phyloP scores from a whole-genome alignment of 2,329 filamentous ascomycete species.

The Phyllosticta citrichinensis region DNA sequence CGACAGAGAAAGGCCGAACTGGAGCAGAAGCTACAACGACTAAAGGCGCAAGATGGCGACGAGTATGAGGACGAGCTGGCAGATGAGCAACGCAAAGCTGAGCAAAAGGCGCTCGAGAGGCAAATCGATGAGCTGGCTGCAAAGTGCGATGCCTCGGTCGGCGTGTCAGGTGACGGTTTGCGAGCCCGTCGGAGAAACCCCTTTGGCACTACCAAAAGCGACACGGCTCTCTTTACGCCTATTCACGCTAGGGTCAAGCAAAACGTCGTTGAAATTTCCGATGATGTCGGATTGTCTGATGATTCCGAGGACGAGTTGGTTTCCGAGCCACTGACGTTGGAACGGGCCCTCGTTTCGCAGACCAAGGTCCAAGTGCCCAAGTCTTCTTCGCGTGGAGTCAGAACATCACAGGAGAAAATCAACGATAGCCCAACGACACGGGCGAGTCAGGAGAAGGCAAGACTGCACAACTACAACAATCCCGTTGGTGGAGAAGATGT shows the following conservation, averaged over 20 bases:
- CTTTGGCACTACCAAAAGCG: slow-evolving; percentile 10
- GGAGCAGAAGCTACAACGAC: slow-evolving; percentile 3
- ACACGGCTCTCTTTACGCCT: slow-evolving; percentile 21
- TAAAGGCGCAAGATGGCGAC: slow-evolving; percentile 10
- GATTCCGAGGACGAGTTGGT: slow-evolving; percentile 23
- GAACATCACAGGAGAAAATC: background rate
- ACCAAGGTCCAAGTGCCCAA: slow-evolving; percentile 25
- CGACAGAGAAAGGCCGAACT: slow-evolving; percentile 13
- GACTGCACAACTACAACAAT: background rate
- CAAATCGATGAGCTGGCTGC: background rate
- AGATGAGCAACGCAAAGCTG: slow-evolving; percentile 13
- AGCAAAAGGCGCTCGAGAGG: slow-evolving; percentile 14
- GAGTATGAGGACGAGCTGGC: slow-evolving; percentile 18
- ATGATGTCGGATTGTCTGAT: slow-evolving; percentile 15
- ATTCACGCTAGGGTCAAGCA: background rate
- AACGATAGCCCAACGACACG: background rate
- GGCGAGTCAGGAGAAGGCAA: background rate
- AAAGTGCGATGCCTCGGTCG: background rate
- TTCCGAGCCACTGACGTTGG: slow-evolving; percentile 13
- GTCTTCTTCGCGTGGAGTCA: slow-evolving; percentile 21
- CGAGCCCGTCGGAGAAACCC: slow-evolving; percentile 10
- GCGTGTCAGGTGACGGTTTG: slow-evolving; percentile 12
- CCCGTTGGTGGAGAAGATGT: background rate
- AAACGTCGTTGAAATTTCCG: slow-evolving; percentile 14
- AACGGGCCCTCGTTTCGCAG: slow-evolving; percentile 4